Evolutionary conservation across 345 rosid genomes (phyloP), one percentile per base, ranked within the genome.

Genomic region (Bruguiera gymnorhiza): DNA sequence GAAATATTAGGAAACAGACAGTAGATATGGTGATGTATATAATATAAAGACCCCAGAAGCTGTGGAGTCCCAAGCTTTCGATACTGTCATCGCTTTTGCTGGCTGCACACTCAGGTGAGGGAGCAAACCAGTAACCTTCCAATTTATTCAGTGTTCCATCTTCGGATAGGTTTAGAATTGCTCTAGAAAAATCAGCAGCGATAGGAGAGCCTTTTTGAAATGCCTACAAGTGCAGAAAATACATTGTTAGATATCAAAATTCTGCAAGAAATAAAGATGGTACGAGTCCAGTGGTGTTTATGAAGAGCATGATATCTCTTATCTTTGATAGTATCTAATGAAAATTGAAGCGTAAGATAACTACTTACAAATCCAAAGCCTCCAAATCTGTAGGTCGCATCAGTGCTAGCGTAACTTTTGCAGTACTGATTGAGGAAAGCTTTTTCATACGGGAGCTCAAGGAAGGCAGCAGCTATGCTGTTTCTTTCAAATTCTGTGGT

Each of bases 1-100:
- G 62, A 54, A 63, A 71, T 39, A 78, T 31, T 31, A 84, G 60
- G 23, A 66, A 69, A 68, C 85, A 82, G 31, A 66, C 24, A 1
- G 72, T 53, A 56, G 88, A 82, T 18, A 72, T 69, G 20, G 62
- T 6, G 8, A 36, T 36, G 39, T 52, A 52, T 20, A 52, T 52
- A 21, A 52, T 21, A 21, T 52, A 52, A 52, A 52, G 23, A 52
- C 56, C 58, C 58, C 58, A 54, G 58, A 54, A 54, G 15, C 58
- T 21, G 58, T 24, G 27, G 26, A 54, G 58, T 20, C 11, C 13
- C 58, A 54, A 54, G 26, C 58, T 54, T 8, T 54, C 58, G 3
- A 21, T 11, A 8, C 26, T 54, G 58, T 54, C 6, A 21, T 21
- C 58, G 3, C 58, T 54, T 24, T 24, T 24, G 26, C 26, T 21